Evolutionary conservation across 192 early-diverging fungal species (phyloP).

Genomic region (Jimgerdemannia lactiflua): DNA sequence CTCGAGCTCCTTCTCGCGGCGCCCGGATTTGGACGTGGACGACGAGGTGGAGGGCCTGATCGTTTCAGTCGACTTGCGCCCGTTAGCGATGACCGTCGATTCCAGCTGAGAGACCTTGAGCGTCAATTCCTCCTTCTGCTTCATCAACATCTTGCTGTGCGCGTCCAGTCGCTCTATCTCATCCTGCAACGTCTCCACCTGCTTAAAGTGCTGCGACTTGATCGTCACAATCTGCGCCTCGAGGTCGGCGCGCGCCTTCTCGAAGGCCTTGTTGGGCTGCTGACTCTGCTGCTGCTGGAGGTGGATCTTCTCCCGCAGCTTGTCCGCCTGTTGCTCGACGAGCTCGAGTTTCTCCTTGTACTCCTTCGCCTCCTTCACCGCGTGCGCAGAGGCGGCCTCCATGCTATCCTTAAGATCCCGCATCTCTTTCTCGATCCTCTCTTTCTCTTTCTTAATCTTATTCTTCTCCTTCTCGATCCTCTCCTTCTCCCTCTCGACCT

Average conservation of each 20-base stretch:
- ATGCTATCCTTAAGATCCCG: constrained; percentile 3
- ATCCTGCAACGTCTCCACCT: constrained; percentile 22
- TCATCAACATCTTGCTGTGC: constrained; percentile 32
- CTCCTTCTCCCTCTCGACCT: constrained; percentile 16
- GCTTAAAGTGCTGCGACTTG: constrained; percentile 12
- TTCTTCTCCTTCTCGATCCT: constrained; percentile 14
- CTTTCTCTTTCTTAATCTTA: constrained; percentile 20
- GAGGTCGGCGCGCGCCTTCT: background rate
- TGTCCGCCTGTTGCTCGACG: constrained; percentile 1
- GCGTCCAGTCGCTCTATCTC: constrained; percentile 46
- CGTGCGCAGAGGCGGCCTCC: background rate
- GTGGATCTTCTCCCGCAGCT: background rate
- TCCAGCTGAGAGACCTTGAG: constrained; percentile 9
- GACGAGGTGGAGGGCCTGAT: constrained; percentile 5
- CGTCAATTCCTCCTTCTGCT: constrained; percentile 26
- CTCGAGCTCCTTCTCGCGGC: constrained; percentile 20
- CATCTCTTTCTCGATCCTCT: background rate
- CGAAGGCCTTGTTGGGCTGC: background rate
- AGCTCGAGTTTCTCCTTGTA: constrained; percentile 29
- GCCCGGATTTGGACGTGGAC: background rate
- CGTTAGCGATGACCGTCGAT: constrained; percentile 1
- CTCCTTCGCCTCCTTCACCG: constrained; percentile 14
- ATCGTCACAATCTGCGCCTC: background rate
- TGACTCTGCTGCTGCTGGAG: background rate
- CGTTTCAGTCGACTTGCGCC: background rate